These are phyloP conservation scores for Phaeosphaeriaceae sp. DNA, from an alignment of 2,329 filamentous ascomycete species.

Conservation along the genomic window DNA sequence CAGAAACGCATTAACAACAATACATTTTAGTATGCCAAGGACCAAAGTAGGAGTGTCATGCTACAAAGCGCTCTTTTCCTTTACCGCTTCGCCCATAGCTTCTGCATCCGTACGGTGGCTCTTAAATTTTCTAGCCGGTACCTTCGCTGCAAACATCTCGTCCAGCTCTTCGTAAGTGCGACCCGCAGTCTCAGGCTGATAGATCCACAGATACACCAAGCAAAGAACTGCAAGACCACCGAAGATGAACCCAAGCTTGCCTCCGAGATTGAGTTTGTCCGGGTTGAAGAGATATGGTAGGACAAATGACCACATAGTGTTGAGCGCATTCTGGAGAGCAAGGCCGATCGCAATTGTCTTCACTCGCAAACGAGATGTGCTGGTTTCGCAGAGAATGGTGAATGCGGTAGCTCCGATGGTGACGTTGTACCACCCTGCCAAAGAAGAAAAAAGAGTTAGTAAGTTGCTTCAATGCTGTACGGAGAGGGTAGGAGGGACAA, in stretches of 20 bases:
- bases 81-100: slow-evolving; percentile 18
- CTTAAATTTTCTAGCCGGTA: slow-evolving; percentile 28
- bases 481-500: no score
- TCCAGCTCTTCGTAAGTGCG: slow-evolving; percentile 85
- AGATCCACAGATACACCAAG: slow-evolving; percentile 78
- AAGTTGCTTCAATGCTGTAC: no score
- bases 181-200: slow-evolving; percentile 77
- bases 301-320: slow-evolving; percentile 49
- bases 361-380: slow-evolving; percentile 79
- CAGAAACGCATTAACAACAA: no score
- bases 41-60: no score
- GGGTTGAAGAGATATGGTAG: slow-evolving; percentile 51
- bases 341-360: slow-evolving; percentile 63
- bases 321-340: slow-evolving; percentile 41
- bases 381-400: slow-evolving; percentile 81
- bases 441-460: no score
- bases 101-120: slow-evolving; percentile 20
- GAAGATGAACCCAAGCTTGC: slow-evolving; percentile 86
- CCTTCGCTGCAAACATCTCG: slow-evolving; percentile 70
- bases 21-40: no score
- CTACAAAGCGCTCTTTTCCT: slow-evolving; percentile 14
- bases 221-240: slow-evolving; percentile 78
- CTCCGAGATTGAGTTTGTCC: slow-evolving; percentile 66
- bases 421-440: slow-evolving; percentile 81
- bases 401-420: slow-evolving; percentile 88